Base-by-base conservation (phyloP, 2,329 filamentous ascomycete species). In the Fonsecaea monophora region DNA sequence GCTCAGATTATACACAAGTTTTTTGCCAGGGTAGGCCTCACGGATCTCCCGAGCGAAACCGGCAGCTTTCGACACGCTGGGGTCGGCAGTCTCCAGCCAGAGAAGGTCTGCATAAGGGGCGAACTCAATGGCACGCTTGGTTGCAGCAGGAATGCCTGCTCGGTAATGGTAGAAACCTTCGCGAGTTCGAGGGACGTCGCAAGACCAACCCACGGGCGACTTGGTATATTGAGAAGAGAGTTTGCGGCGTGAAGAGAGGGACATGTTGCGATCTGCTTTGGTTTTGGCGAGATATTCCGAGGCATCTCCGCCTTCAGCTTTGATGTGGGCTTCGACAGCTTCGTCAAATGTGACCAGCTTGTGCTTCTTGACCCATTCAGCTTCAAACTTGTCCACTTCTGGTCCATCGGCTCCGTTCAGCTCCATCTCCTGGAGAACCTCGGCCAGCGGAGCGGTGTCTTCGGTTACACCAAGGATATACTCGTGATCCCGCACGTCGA, bases 51-150 rank as follows among this genome's bases (percentile, higher is more conserved):
- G 85, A 12, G 91, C 92, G 60, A 99, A 92, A 59, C 85, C 83
- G 3, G 86, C 83, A 0, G 92, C 92, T 38, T 96, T 91, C 59
- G 87, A 79, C 10, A 98, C 92, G 72, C 88, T 90, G 25, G 95
- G 94, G 72, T 95, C 91, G 57, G 92, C 94, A 0, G 95, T 98
- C 82, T 99, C 95, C 56, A 98, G 92, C 95, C 95, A 99, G 12
- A 98, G 86, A 18, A 99, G 89, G 78, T 99, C 95, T 1, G 95
- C 93, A 76, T 92, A 97, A 0, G 94, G 94, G 0, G 89, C 93
- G 74, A 96, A 98, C 57, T 91, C 92, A 68, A 96, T 89, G 1
- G 94, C 94, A 63, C 95, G 91, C 84, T 98, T 98, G 42, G 92
- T 97, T 0, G 95, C 94, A 0, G 94, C 92, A 6, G 84, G 80